Conservation (phyloP, 2,329 filamentous ascomycete species). For the Talaromyces atroroseus region DNA sequence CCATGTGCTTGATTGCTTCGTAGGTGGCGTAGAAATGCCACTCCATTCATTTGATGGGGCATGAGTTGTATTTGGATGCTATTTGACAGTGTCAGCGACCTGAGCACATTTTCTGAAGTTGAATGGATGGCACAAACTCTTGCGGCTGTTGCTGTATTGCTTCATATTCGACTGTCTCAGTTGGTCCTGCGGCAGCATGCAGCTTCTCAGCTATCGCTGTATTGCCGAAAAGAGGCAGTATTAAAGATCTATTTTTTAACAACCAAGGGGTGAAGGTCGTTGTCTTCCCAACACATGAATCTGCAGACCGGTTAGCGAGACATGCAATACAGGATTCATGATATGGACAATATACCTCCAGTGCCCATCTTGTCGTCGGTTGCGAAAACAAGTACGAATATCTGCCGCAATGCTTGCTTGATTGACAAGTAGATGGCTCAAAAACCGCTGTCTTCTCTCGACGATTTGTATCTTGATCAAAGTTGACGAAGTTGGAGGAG, state of each 20-base stretch:
- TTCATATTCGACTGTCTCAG: not conserved
- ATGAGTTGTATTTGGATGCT: conserved; percentile 48
- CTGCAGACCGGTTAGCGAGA: not conserved
- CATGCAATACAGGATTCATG: not conserved
- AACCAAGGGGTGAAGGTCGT: not conserved
- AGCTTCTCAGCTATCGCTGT: not conserved
- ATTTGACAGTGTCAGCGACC: not conserved
- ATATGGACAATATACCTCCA: not conserved
- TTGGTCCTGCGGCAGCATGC: not conserved
- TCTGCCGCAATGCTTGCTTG: not conserved
- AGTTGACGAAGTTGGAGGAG: not conserved
- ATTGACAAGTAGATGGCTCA: not conserved
- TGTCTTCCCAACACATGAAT: not conserved
- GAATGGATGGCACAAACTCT: not conserved
- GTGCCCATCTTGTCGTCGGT: not conserved
- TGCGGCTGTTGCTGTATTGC: not conserved
- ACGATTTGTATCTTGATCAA: not conserved
- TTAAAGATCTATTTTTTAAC: not conserved
- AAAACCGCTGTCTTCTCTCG: not conserved
- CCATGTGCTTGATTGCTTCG: conserved; percentile 23
- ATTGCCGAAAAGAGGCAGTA: not conserved
- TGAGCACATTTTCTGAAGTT: not conserved
- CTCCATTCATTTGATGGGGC: conserved; percentile 47
- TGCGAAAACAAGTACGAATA: not conserved
- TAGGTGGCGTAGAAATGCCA: conserved; percentile 45